Base-by-base conservation (phyloP, 257 asterid genomes). In the Capsicum chinense region DNA sequence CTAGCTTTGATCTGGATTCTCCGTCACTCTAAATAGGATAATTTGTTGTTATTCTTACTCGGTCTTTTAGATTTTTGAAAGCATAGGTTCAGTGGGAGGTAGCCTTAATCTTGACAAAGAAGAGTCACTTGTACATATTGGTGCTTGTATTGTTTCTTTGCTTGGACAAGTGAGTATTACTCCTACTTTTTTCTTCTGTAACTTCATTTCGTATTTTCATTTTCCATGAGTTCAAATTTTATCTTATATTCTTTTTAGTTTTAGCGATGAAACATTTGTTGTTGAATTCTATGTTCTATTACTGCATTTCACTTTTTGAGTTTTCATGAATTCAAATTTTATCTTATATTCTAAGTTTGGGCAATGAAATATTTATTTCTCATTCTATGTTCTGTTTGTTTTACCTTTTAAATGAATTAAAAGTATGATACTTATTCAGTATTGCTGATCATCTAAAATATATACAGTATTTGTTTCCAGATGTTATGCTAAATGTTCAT, bases 71-170 rank as follows among this genome's bases (percentile, higher is more conserved):
- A 92, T 96, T 85, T 92, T 96, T 90, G 99, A 98, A 81, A 94
- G 99, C 93, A 93, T 96, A 86, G 99, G 99, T 84, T 94, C 99
- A 21, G 99, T 96, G 76, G 98, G 97, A 87, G 99, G 98, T 87
- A 98, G 99, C 84, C 85, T 96, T 74, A 98, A 98, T 87, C 95
- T 96, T 86, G 99, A 98, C 66, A 96, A 96, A 93, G 99, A 96
- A 93, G 99, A 98, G 54, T 98, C 98, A 3, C 98, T 96, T 89
- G 99, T 96, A 83, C 99, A 96, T 88, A 92, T 91, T 83, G 99
- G 99, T 86, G 98, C 98, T 85, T 94, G 98, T 86, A 93, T 96
- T 87, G 98, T 98, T 83, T 96, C 99, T 17, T 92, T 96, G 90
- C 95, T 96, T 87, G 99, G 99, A 81, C 99, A 96, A 88, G 99